Conservation (phyloP, 2,329 filamentous ascomycete genomes). For the Diaporthe aspalathi region DNA sequence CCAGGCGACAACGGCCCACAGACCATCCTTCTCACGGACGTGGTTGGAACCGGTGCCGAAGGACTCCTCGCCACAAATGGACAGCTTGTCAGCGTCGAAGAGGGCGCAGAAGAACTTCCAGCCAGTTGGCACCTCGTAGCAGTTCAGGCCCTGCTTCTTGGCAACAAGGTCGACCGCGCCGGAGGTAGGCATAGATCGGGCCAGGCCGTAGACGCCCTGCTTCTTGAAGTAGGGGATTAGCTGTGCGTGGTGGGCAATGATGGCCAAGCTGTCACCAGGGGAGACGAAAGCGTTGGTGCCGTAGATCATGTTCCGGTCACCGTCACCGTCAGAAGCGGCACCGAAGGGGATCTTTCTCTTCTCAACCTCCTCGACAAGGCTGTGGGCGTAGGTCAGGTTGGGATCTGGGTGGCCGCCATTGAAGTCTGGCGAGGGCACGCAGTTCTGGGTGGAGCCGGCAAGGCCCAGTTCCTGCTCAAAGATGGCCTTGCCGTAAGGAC, state of each 20-base stretch:
- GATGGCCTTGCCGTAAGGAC: constrained; percentile 93
- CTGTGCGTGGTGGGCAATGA: constrained; percentile 96
- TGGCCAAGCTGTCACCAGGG: constrained; percentile 95
- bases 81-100: constrained; percentile 94
- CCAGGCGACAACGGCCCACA: constrained; percentile 98
- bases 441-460: constrained; percentile 83
- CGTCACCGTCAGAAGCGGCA: constrained; percentile 95
- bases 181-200: constrained; percentile 97
- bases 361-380: constrained; percentile 92
- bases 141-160: constrained; percentile 89
- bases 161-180: constrained; percentile 96
- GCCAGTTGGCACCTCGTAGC: constrained; percentile 97
- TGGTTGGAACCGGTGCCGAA: constrained; percentile 99
- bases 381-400: constrained; percentile 96
- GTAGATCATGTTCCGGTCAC: constrained; percentile 99
- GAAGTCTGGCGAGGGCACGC: constrained; percentile 91
- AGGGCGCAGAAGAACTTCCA: constrained; percentile 99
- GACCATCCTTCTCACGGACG: constrained; percentile 98
- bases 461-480: constrained; percentile 94
- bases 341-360: constrained; percentile 93
- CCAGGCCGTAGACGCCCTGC: constrained; percentile 94
- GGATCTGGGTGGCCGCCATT: constrained; percentile 97
- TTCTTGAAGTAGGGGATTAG: constrained; percentile 99
- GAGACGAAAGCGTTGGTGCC: constrained; percentile 96
- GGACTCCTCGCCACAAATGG: constrained; percentile 98